These are phyloP conservation scores for Actinomortierella wolfii DNA, from an alignment of 371 early-diverging fungal species.

Conservation along the genomic window DNA sequence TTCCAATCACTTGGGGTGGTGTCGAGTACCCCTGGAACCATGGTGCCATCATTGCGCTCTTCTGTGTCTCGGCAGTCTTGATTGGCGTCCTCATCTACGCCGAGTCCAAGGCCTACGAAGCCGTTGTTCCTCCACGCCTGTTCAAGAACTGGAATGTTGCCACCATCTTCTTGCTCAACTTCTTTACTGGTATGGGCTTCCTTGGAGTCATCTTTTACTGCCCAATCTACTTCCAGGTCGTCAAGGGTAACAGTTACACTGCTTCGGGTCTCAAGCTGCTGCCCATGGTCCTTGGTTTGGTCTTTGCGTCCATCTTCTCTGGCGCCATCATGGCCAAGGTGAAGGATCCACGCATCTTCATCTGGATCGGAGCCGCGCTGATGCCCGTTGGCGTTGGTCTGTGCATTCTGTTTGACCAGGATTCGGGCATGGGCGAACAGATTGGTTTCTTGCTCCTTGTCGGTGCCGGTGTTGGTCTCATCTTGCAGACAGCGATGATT, in stretches of 20 bases:
- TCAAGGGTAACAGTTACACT: conserved; percentile 59
- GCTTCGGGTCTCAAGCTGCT: conserved; percentile 62
- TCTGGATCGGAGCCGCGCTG: conserved; percentile 50
- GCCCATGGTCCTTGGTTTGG: conserved; percentile 57
- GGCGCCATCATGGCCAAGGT: conserved; percentile 38
- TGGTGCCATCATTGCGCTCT: conserved; percentile 53
- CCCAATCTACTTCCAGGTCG: conserved; percentile 83
- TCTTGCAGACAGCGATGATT: conserved; percentile 63
- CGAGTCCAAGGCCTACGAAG: conserved; percentile 51
- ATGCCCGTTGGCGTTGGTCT: conserved; percentile 54
- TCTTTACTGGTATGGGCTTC: conserved; percentile 60
- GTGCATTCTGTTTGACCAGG: conserved; percentile 50
- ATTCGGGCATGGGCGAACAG: conserved; percentile 50
- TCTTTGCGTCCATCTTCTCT: conserved; percentile 28
- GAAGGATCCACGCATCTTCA: conserved; percentile 44
- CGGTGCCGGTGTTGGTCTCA: conserved; percentile 67
- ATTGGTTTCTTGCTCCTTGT: conserved; percentile 61
- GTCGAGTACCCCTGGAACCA: conserved; percentile 57
- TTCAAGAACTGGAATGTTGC: conserved; percentile 52
- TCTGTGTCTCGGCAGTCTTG: conserved; percentile 45
- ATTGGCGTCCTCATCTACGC: conserved; percentile 46
- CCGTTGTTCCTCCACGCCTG: conserved; percentile 59
- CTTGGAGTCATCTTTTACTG: conserved; percentile 61
- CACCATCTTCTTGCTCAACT: conserved; percentile 50
- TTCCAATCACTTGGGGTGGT: conserved; percentile 67